Evolutionary conservation across 176 grass and related monocot genomes (phyloP), one percentile per base, ranked within the genome.

Genomic region (Oryza longistaminata): DNA sequence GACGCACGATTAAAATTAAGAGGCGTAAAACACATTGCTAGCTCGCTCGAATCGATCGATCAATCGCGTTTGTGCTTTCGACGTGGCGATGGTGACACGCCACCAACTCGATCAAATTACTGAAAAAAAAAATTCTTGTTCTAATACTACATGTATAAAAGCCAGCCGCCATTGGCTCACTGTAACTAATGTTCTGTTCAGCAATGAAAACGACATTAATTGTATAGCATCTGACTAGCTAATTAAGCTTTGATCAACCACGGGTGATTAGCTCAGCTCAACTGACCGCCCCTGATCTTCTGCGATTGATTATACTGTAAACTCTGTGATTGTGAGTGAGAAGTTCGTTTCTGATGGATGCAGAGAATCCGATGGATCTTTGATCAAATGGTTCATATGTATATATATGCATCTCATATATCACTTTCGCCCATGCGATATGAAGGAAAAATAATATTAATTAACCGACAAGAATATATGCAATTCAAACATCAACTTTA

Each of bases 41-140:
- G 24, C 52, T 22, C 53, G 24, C 52, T 22, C 53, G 50, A 39
- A 40, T 40, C 1, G 39, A 55, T 55, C 39, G 42, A 55, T 55
- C 39, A 33, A 53, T 16, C 24, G 42, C 40, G 49, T 22, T n/a
- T 14, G 1, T 67, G 50, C 71, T 86, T 91, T 85, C 55, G 76
- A 81, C 81, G 80, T 88, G 88, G 88, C 49, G 82, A 85, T 44
- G 58, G 88, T 66, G 76, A 91, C 67, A 7, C 40, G 33, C 71
- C 68, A 90, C 74, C 29, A 29, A 44, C 17, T 21, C 15, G 49
- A 52, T 15, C 46, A 55, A 58, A 58, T 58, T n/a, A 58, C 53
- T n/a, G 53, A n/a, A 43, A 43, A 10, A 2, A 10, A 2, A 31
- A 31, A 58, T 7, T 58, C 52, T 21, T 50, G 15, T 50, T 16